phyloP scores from a whole-genome alignment of 106 monocot species.

The Dioscorea alata region DNA sequence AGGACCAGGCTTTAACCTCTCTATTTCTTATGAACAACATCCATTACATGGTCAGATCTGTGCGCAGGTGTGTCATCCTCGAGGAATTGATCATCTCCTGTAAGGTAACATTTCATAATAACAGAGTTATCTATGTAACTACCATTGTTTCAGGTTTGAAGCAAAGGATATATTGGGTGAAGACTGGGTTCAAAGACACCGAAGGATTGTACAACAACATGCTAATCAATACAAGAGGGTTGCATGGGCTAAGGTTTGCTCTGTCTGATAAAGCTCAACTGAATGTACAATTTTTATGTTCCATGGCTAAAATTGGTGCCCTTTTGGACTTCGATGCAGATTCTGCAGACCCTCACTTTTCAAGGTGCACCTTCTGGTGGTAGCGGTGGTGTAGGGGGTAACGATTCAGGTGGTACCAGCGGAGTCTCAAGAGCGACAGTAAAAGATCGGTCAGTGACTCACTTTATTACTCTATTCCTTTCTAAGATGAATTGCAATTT shows the following conservation, averaged over 20 bases:
- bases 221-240: constrained; percentile 51
- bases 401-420: constrained; percentile 18
- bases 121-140: not conserved
- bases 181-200: constrained; percentile 51
- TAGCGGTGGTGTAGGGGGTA: constrained; percentile 6
- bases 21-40: constrained; percentile 79
- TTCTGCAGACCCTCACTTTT: constrained; percentile 37
- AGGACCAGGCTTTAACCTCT: constrained; percentile 55
- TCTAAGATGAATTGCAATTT: too few species aligned
- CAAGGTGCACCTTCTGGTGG: constrained; percentile 20
- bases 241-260: constrained; percentile 46
- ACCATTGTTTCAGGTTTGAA: constrained; percentile 30
- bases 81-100: not conserved
- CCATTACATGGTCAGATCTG: constrained; percentile 71
- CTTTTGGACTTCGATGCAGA: constrained; percentile 11
- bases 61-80: constrained; percentile 42
- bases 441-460: constrained; percentile 32
- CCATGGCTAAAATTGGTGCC: too few species aligned
- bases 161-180: constrained; percentile 58
- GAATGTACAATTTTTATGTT: not conserved
- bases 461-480: not conserved
- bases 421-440: constrained; percentile 39
- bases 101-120: not conserved
- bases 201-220: constrained; percentile 54
- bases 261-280: not conserved